Percentiles rank a stretch among this genome's conserved stretches.
These are phyloP conservation scores for Zoysia matrella DNA, from an alignment of 202 grass and related monocot species.

Conservation along the genomic window DNA sequence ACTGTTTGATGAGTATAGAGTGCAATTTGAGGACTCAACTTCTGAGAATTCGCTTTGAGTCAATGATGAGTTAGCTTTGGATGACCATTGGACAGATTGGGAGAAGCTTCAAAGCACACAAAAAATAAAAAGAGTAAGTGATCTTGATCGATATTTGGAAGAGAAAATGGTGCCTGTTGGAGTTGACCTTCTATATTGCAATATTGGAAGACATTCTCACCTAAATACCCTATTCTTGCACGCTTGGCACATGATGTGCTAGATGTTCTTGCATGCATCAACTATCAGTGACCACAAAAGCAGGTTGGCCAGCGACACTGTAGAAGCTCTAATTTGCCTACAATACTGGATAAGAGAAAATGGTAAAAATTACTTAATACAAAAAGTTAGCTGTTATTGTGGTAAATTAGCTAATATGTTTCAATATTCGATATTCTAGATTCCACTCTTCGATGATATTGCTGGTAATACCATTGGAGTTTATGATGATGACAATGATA, in stretches of 20 bases:
- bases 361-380: too few species aligned
- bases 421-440: too few species aligned
- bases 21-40: background rate
- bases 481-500: too few species aligned
- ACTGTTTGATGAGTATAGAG: background rate
- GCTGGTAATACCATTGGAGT: too few species aligned
- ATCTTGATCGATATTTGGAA: background rate
- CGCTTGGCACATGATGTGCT: background rate
- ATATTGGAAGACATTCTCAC: too few species aligned
- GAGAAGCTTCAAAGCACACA: background rate
- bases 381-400: too few species aligned
- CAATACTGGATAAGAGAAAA: background rate
- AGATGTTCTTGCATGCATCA: background rate
- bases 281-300: background rate
- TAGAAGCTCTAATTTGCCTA: background rate
- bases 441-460: too few species aligned
- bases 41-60: background rate
- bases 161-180: too few species aligned
- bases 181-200: too few species aligned
- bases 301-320: background rate
- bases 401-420: too few species aligned
- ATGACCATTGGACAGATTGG: background rate
- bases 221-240: background rate
- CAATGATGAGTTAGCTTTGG: background rate
- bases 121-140: background rate